A percentile compares a stretch with the other conserved stretches of the same genome.
Conservation (phyloP, 352 stramenopile species). For the Globisporangium alternatum region DNA sequence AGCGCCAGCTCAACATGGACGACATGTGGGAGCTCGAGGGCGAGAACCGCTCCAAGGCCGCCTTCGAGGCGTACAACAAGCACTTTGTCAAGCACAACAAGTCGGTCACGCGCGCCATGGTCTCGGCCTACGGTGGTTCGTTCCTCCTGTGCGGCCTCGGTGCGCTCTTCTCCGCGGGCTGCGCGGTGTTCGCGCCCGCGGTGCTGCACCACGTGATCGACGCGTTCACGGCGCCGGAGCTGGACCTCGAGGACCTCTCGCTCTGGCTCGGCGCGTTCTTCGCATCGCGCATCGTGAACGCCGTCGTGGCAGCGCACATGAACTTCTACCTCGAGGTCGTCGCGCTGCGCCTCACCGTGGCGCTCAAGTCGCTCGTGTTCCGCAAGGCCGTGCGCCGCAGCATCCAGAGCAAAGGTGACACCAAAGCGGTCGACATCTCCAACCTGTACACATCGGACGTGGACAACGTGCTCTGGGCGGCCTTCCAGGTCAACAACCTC, state of each 20-base stretch:
- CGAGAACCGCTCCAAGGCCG: constrained; percentile 20
- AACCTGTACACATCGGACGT: constrained; percentile 94
- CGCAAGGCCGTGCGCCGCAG: constrained; percentile 33
- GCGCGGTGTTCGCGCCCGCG: constrained; percentile 4
- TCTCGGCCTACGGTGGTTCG: constrained; percentile 6
- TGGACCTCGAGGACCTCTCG: constrained; percentile 27
- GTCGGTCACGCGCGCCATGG: constrained; percentile 24
- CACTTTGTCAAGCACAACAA: constrained; percentile 14
- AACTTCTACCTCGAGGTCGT: constrained; percentile 7
- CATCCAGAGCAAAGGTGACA: constrained; percentile 17
- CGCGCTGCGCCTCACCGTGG: constrained; percentile 26
- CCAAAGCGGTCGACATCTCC: constrained; percentile 64
- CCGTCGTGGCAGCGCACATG: constrained; percentile 24
- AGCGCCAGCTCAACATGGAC: constrained; percentile 33
- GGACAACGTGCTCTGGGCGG: constrained; percentile 38
- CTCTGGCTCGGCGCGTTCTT: constrained; percentile 49
- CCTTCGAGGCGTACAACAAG: constrained; percentile 23
- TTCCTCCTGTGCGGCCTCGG: constrained; percentile 10
- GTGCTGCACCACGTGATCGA: constrained; percentile 10
- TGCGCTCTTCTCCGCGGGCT: constrained; percentile 1
- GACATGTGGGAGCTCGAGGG: constrained; percentile 44
- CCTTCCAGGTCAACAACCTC: constrained; percentile 63
- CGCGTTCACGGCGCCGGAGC: constrained; percentile 19
- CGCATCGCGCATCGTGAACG: constrained; percentile 27
- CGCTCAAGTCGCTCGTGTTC: constrained; percentile 43